phyloP scores from a whole-genome alignment of 805 yeast genomes.

The Candida succiphila region DNA sequence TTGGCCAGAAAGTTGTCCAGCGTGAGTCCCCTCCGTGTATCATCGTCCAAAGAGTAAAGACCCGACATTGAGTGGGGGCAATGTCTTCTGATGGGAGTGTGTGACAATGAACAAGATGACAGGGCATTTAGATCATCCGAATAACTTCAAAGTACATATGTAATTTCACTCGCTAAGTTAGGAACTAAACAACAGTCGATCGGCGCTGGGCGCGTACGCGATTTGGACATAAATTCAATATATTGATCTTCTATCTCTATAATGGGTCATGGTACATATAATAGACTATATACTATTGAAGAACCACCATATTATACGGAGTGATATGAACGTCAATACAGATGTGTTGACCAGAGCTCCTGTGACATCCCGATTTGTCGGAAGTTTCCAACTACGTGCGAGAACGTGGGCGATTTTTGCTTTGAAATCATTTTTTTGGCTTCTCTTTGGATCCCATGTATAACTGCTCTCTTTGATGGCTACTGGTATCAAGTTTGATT shows the following conservation, averaged over 20 bases:
- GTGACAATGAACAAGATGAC: too few species aligned
- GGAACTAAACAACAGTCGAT: neutral
- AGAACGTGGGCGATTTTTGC: neutral
- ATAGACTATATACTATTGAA: too few species aligned
- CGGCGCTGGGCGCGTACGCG: neutral
- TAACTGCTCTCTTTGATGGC: too few species aligned
- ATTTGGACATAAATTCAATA: neutral
- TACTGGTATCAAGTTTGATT: too few species aligned
- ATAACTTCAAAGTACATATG: too few species aligned
- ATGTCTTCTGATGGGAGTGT: neutral
- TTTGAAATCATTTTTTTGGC: too few species aligned
- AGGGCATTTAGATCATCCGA: too few species aligned
- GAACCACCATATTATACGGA: slow-evolving; percentile 1
- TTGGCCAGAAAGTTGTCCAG: slow-evolving; percentile 60
- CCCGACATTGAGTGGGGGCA: slow-evolving; percentile 9
- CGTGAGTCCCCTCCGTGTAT: slow-evolving; percentile 43
- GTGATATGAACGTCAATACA: neutral
- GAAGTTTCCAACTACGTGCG: slow-evolving; percentile 3
- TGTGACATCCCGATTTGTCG: neutral
- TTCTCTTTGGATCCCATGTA: slow-evolving; percentile 1
- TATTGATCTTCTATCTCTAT: too few species aligned
- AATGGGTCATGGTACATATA: too few species aligned
- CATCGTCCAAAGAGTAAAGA: slow-evolving; percentile 39
- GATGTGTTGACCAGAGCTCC: neutral
- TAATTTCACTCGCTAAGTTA: neutral